Base-by-base conservation (phyloP, 306 rosid genomes). In the Dryas alaskensis region DNA sequence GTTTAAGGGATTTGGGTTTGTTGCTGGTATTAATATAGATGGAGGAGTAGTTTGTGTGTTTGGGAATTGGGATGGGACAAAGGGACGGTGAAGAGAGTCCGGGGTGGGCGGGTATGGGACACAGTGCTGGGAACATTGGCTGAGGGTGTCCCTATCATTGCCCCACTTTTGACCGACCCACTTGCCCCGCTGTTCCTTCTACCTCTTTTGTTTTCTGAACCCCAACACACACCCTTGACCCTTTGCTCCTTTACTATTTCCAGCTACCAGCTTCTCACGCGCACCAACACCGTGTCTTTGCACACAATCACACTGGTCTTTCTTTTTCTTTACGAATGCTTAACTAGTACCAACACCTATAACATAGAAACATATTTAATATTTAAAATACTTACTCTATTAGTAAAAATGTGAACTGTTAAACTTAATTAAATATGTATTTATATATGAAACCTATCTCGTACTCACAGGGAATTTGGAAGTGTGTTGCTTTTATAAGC, bases 61-160 rank as follows among this genome's bases (percentile, higher is more conserved):
- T 39, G 62, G 66, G 78, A 14, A 2, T 7, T 12, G 65, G 25
- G 46, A 52, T 12, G 42, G 10, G 72, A 27, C 52, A 60, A 3
- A 9, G 45, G 17, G 64, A 45, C 17, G 63, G 73, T n/a, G 53
- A 39, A 51, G 57, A 45, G 45, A 8, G 73, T 8, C 63, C 73
- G 81, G 52, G 75, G 39, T 27, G 62, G 63, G 53, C 62, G 82
- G 83, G 82, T 8, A 48, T 14, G 88, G 79, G 90, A 82, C 90
- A 86, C 58, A 67, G 73, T 79, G 90, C 79, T 78, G 88, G 96
- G 68, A 60, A 82, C 77, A 80, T 60, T 7, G 65, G 73, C 51
- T 54, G 72, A 69, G 70, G 44, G 45, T 72, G 97, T 91, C 91
- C 62, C 73, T 19, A 73, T 88, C 96, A 71, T 12, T 94, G 97